Conservation (phyloP, 163 green algal species). For the Prototheca cutis region DNA sequence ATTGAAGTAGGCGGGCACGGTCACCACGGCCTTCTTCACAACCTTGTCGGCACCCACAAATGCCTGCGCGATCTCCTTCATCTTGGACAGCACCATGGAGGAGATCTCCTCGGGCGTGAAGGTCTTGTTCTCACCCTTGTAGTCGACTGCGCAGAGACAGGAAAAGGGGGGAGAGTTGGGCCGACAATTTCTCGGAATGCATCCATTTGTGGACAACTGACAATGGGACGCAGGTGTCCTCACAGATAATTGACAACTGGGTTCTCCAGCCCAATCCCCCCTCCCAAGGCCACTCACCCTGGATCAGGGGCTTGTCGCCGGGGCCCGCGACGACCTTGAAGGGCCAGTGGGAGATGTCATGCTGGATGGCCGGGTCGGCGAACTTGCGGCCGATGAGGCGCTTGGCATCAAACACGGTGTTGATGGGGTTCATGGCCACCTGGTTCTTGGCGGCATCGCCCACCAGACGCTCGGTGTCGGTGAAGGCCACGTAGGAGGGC, state of each 20-base stretch:
- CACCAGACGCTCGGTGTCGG: slow-evolving; percentile 71
- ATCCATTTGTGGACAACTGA: too few species aligned
- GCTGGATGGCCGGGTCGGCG: slow-evolving; percentile 48
- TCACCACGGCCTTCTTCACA: slow-evolving; percentile 81
- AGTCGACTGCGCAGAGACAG: slow-evolving; percentile 44
- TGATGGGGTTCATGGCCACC: slow-evolving; percentile 76
- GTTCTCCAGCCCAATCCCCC: too few species aligned
- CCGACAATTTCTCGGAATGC: not conserved
- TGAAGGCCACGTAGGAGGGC: slow-evolving; percentile 77
- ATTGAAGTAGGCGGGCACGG: slow-evolving; percentile 94
- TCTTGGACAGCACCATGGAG: slow-evolving; percentile 79
- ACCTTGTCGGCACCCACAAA: slow-evolving; percentile 26
- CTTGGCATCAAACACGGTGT: slow-evolving; percentile 86
- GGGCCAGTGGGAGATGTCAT: slow-evolving; percentile 74
- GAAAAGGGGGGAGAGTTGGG: not conserved
- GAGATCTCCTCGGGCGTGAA: slow-evolving; percentile 59
- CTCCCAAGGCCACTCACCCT: slow-evolving; percentile 31
- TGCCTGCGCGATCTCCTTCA: slow-evolving; percentile 72
- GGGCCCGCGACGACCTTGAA: slow-evolving; percentile 64
- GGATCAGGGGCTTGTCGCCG: slow-evolving; percentile 69
- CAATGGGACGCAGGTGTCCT: too few species aligned
- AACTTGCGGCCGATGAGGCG: slow-evolving; percentile 79
- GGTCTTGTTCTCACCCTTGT: slow-evolving; percentile 71
- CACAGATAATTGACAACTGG: too few species aligned
- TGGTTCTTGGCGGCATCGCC: slow-evolving; percentile 98